Percentiles rank a stretch among this genome's conserved stretches.
Conservation (phyloP, 2,329 filamentous ascomycete genomes). For the Ophiostoma sp. region DNA sequence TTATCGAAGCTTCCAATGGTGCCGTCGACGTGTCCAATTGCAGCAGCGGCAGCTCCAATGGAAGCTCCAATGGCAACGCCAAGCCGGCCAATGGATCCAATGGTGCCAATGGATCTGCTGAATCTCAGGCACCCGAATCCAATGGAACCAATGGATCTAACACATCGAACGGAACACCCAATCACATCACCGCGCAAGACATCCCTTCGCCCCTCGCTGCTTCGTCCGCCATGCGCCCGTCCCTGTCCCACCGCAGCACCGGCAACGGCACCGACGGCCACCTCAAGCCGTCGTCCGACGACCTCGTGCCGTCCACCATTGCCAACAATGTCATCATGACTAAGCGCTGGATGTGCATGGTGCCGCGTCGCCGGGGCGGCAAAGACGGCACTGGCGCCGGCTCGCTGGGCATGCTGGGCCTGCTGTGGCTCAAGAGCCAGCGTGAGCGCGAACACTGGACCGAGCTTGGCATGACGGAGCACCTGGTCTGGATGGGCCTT, state of each 20-base stretch:
- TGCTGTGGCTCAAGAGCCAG: constrained; percentile 32
- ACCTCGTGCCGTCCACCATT: constrained; percentile 12
- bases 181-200: not conserved
- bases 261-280: constrained; percentile 17
- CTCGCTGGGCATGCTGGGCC: constrained; percentile 36
- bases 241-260: constrained; percentile 11
- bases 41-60: not conserved
- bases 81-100: not conserved
- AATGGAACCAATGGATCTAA: not conserved
- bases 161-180: not conserved
- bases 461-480: constrained; percentile 29
- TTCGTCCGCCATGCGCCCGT: constrained; percentile 2
- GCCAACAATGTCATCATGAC: constrained; percentile 36
- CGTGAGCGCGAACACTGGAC: constrained; percentile 31
- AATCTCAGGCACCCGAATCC: not conserved
- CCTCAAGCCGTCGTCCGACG: constrained; percentile 21
- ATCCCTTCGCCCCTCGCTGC: not conserved
- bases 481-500: constrained; percentile 29
- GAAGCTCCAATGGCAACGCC: not conserved
- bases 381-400: constrained; percentile 32
- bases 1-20: not conserved
- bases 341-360: constrained; percentile 33
- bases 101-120: not conserved
- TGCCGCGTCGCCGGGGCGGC: constrained; percentile 33
- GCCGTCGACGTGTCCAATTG: not conserved